A percentile compares a stretch with the other conserved stretches of the same genome.
These are phyloP conservation scores for Phytophthora ramorum DNA, from an alignment of 352 stramenopile genomes.

Conservation along the genomic window DNA sequence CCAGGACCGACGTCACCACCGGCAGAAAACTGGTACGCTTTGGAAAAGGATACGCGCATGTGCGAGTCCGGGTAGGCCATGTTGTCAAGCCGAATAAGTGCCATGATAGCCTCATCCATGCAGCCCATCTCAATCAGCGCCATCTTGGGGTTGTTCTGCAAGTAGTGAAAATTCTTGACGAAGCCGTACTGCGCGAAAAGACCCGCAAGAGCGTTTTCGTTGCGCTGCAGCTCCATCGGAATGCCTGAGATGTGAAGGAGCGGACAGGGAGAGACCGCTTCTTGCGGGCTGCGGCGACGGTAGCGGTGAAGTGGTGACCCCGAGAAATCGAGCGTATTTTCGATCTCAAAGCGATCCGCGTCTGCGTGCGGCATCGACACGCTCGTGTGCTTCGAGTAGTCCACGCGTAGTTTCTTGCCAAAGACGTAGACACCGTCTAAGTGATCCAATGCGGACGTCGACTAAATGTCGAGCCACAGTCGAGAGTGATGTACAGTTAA, in stretches of 20 bases:
- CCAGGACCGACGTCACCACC: conserved; percentile 9
- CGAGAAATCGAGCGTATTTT: conserved; percentile 86
- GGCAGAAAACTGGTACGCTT: conserved; percentile 52
- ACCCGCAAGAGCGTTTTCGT: conserved; percentile 62
- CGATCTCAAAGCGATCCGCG: conserved; percentile 83
- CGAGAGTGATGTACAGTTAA: background rate
- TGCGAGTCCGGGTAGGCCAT: conserved; percentile 72
- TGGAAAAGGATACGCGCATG: conserved; percentile 87
- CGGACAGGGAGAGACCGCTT: conserved; percentile 68
- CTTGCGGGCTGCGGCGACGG: conserved; percentile 63
- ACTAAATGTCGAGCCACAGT: conserved; percentile 31
- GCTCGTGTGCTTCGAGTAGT: conserved; percentile 84
- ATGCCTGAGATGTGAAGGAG: conserved; percentile 83
- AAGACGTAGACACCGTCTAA: conserved; percentile 79
- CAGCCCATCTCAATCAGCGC: conserved; percentile 79
- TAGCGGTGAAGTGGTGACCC: conserved; percentile 80
- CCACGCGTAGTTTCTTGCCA: conserved; percentile 80
- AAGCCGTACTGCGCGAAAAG: conserved; percentile 78
- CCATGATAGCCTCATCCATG: conserved; percentile 80
- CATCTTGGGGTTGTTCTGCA: conserved; percentile 83
- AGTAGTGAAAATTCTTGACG: conserved; percentile 77
- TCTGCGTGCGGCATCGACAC: conserved; percentile 85
- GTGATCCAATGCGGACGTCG: conserved; percentile 79
- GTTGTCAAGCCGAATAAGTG: conserved; percentile 76
- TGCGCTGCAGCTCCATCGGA: conserved; percentile 68